Conservation (phyloP, 148 eudicot genomes). For the Pouteria glomerata region DNA sequence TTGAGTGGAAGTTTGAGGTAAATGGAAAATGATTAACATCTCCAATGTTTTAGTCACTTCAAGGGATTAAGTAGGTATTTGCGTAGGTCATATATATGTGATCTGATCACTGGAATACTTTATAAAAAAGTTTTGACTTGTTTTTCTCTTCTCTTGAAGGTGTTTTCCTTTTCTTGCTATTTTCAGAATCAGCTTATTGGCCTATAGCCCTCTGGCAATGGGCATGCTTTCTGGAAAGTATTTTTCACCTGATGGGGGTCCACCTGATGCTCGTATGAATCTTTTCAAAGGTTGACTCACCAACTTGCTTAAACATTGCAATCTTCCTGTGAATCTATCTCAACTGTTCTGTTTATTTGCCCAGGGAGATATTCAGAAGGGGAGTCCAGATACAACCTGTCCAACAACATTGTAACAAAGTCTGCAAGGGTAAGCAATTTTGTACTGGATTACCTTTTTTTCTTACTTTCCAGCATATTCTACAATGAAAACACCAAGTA, state of each 20-base stretch:
- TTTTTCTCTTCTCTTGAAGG: too few relatives aligned
- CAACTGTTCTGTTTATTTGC: neutral
- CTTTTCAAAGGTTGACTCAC: constrained; percentile 52
- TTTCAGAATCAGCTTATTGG: constrained; percentile 67
- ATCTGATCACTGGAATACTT: too few relatives aligned
- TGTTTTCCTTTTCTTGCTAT: too few relatives aligned
- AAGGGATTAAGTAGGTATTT: too few relatives aligned
- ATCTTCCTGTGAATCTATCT: neutral
- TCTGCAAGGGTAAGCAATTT: constrained; percentile 49
- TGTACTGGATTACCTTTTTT: too few relatives aligned
- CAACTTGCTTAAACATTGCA: neutral
- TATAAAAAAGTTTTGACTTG: too few relatives aligned
- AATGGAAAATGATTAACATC: too few relatives aligned
- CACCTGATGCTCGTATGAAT: constrained; percentile 76
- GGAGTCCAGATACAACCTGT: constrained; percentile 70
- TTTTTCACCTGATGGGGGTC: constrained; percentile 47
- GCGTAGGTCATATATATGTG: too few relatives aligned
- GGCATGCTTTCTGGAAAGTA: constrained; percentile 86
- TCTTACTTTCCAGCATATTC: too few relatives aligned
- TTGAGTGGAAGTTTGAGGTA: too few relatives aligned
- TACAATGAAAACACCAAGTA: too few relatives aligned
- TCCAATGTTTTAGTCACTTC: too few relatives aligned
- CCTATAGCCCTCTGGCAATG: constrained; percentile 94
- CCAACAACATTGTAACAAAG: constrained; percentile 31
- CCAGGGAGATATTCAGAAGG: constrained; percentile 86